phyloP scores from a whole-genome alignment of 371 early-diverging fungal species.

The Saksenaea oblongispora region DNA sequence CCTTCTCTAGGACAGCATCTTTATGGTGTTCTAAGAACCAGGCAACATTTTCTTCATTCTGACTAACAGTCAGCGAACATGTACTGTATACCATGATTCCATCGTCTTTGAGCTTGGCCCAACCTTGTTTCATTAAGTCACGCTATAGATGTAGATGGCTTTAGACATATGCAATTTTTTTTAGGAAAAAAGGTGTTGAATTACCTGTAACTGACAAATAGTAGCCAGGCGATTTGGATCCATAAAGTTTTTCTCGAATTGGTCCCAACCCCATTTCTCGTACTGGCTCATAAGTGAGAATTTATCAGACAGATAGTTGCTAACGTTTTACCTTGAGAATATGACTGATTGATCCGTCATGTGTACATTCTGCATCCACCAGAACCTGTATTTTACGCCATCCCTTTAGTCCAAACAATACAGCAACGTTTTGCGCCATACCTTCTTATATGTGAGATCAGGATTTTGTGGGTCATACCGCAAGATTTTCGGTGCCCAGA shows the following conservation, averaged over 20 bases:
- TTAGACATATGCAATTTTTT: not conserved
- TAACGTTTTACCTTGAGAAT: slow-evolving; percentile 60
- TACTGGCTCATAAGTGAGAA: slow-evolving; percentile 29
- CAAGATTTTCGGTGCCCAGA: slow-evolving; percentile 77
- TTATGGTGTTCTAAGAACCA: slow-evolving; percentile 64
- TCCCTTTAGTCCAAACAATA: not conserved
- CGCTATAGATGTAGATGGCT: slow-evolving; percentile 47
- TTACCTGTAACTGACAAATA: slow-evolving; percentile 50
- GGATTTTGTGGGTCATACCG: slow-evolving; percentile 57
- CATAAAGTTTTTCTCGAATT: slow-evolving; percentile 69
- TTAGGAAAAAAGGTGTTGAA: too few relatives aligned
- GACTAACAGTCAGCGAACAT: slow-evolving; percentile 74
- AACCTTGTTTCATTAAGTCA: slow-evolving; percentile 71
- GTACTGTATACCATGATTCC: slow-evolving; percentile 90
- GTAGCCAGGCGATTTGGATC: slow-evolving; percentile 55
- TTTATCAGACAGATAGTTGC: not conserved
- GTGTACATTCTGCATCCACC: slow-evolving; percentile 97
- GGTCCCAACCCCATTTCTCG: slow-evolving; percentile 76
- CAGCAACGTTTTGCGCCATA: not conserved
- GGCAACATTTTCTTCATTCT: slow-evolving; percentile 82
- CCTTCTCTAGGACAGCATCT: slow-evolving; percentile 55
- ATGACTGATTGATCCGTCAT: slow-evolving; percentile 93
- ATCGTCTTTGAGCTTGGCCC: slow-evolving; percentile 61
- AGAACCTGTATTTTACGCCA: slow-evolving; percentile 46
- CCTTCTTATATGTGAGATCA: slow-evolving; percentile 77